Conservation (phyloP, 257 asterid species). For the Capsicum rhomboideum region DNA sequence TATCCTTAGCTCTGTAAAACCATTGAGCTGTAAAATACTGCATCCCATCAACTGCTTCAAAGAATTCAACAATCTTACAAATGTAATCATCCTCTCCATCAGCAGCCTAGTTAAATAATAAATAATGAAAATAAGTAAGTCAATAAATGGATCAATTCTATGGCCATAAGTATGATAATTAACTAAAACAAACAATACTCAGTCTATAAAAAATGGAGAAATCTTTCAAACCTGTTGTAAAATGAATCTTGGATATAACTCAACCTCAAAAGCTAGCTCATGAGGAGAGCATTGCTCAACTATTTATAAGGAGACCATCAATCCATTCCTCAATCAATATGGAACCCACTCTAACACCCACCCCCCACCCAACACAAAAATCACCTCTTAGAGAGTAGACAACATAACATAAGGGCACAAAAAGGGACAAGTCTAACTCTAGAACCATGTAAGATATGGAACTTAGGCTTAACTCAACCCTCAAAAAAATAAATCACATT, state of each 20-base stretch:
- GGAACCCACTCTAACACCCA: neutral
- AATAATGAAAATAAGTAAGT: neutral
- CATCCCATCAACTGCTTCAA: constrained; percentile 12
- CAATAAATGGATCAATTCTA: neutral
- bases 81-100: constrained; percentile 21
- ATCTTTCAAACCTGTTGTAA: neutral
- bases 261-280: neutral
- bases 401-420: neutral
- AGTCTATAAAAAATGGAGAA: neutral
- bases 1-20: constrained; percentile 36
- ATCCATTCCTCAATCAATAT: neutral
- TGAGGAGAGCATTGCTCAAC: neutral
- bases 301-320: neutral
- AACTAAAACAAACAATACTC: neutral
- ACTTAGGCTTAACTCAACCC: no score
- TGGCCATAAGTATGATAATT: neutral
- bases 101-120: constrained; percentile 10
- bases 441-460: neutral
- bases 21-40: constrained; percentile 26
- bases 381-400: neutral
- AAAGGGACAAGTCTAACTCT: no score
- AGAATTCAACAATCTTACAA: constrained; percentile 29
- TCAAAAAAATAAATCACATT: no score
- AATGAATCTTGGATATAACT: neutral
- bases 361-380: neutral